Evolutionary conservation across 495 filamentous ascomycete species (phyloP).

Genomic region (Penicillium taxi): DNA sequence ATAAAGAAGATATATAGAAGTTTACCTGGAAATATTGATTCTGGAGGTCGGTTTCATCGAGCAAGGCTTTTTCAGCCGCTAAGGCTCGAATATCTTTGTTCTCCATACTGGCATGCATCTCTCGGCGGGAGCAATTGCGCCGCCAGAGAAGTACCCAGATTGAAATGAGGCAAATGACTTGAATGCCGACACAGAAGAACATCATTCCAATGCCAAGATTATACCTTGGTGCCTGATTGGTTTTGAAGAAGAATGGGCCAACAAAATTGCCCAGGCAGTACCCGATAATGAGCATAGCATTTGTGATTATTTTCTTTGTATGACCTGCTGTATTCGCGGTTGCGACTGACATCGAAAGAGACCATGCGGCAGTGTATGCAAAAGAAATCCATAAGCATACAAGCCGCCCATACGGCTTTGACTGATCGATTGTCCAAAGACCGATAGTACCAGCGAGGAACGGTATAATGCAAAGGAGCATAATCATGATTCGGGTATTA

Average conservation of each 20-base stretch:
- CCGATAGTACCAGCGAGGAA: conserved; percentile 3
- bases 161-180: neutral
- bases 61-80: neutral
- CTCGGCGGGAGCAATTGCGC: neutral
- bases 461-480: conserved; percentile 2
- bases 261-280: conserved; percentile 41
- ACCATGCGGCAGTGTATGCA: conserved; percentile 50
- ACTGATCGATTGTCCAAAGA: neutral
- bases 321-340: conserved; percentile 49
- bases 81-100: neutral
- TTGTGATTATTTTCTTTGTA: conserved; percentile 51
- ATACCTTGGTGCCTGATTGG: conserved; percentile 40
- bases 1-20: too few relatives aligned
- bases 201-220: conserved; percentile 46
- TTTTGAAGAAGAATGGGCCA: conserved; percentile 51
- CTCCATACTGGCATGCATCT: neutral
- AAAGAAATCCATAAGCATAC: neutral
- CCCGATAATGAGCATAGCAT: conserved; percentile 43
- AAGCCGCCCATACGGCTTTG: conserved; percentile 13
- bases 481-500: neutral
- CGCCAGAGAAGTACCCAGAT: neutral
- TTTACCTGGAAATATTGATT: neutral
- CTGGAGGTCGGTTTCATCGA: neutral
- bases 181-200: conserved; percentile 1
- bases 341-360: conserved; percentile 46